A percentile compares a stretch with the other conserved stretches of the same genome.
phyloP scores from a whole-genome alignment of 75 land plant species.

The Selaginella tamariscina region DNA sequence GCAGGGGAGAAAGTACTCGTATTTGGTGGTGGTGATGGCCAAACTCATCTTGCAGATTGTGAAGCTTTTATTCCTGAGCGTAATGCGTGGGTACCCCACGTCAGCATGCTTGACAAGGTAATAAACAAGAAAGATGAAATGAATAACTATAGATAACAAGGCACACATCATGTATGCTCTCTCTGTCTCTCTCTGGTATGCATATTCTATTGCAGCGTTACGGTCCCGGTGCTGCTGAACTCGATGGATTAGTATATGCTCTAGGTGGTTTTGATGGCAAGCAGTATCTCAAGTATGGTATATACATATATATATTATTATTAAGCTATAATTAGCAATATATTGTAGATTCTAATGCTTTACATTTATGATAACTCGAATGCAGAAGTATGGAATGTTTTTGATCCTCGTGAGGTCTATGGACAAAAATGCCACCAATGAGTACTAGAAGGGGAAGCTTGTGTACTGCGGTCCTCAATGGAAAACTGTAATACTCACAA shows the following conservation, averaged over 20 bases:
- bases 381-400: constrained; percentile 66
- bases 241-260: neutral
- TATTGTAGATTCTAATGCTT: neutral
- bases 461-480: constrained; percentile 57
- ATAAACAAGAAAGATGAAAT: neutral
- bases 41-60: neutral
- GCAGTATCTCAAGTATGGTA: neutral
- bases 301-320: too few relatives aligned
- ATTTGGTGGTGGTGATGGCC: neutral
- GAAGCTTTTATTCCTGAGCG: neutral
- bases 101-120: neutral
- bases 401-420: constrained; percentile 69
- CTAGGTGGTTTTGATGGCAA: neutral
- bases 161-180: neutral
- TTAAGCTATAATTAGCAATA: neutral
- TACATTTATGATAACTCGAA: too few relatives aligned
- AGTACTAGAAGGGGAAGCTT: constrained; percentile 47
- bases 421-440: constrained; percentile 60
- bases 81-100: neutral
- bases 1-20: neutral
- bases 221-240: neutral
- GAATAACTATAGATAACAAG: too few relatives aligned
- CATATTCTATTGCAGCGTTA: neutral
- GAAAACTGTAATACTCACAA: constrained; percentile 77
- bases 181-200: neutral